Evolutionary conservation across 2,329 filamentous ascomycete species (phyloP).

Genomic region (Periconia macrospinosa): DNA sequence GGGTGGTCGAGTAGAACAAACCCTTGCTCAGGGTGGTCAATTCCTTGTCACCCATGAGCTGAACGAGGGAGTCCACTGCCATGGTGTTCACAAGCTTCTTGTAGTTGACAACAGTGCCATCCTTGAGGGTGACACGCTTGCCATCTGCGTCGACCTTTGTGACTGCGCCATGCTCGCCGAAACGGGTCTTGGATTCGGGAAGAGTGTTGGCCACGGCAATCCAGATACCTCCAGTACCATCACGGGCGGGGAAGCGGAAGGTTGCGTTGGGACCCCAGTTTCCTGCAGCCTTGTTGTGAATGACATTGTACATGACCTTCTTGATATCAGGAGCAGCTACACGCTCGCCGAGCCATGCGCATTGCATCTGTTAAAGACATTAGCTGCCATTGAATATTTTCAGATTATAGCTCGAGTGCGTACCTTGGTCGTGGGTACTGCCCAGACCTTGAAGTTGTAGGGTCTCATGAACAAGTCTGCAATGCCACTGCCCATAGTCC

Average conservation of each 20-base stretch:
- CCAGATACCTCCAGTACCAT: conserved; percentile 98
- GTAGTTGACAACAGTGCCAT: conserved; percentile 88
- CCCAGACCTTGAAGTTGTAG: conserved; percentile 99
- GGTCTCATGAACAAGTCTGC: conserved; percentile 98
- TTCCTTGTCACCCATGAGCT: conserved; percentile 86
- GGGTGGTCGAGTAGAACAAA: conserved; percentile 94
- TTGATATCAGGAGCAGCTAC: conserved; percentile 97
- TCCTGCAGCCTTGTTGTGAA: conserved; percentile 92
- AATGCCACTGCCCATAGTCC: conserved; percentile 86
- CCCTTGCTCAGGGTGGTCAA: conserved; percentile 82
- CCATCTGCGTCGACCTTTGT: conserved; percentile 82
- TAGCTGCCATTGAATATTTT: not conserved
- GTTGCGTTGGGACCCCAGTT: conserved; percentile 98
- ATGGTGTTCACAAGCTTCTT: conserved; percentile 94
- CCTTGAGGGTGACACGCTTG: conserved; percentile 79
- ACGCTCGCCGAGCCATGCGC: conserved; percentile 96
- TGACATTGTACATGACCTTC: conserved; percentile 88
- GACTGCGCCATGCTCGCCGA: conserved; percentile 82
- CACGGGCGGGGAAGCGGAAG: conserved; percentile 95
- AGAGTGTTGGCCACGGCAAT: conserved; percentile 93
- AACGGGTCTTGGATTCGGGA: conserved; percentile 87
- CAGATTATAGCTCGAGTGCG: conserved; percentile 21
- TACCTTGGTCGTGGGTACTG: conserved; percentile 95
- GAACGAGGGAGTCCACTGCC: conserved; percentile 85
- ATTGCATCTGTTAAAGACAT: conserved; percentile 80